Evolutionary conservation across 768 basidiomycete genomes (phyloP).

Genomic region (Strobilomyces echinocephalus): DNA sequence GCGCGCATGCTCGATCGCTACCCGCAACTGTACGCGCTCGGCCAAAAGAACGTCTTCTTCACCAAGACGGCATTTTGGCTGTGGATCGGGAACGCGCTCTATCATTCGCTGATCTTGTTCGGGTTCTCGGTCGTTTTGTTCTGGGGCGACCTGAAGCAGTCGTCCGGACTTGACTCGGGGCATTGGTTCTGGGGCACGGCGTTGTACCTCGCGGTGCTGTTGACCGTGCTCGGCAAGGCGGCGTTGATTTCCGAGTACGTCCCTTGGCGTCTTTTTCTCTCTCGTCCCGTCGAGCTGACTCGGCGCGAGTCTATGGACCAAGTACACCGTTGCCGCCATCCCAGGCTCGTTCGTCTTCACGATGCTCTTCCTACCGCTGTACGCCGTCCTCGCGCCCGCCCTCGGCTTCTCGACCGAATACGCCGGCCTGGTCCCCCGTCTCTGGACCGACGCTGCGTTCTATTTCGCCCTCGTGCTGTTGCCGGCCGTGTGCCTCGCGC

Average conservation of each 20-base stretch:
- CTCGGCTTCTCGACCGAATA: slow-evolving; percentile 92
- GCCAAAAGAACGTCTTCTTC: slow-evolving; percentile 93
- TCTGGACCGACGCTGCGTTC: slow-evolving; percentile 87
- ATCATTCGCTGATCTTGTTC: slow-evolving; percentile 43
- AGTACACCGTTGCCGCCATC: slow-evolving; percentile 97
- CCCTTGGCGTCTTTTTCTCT: neutral
- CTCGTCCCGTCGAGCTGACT: neutral
- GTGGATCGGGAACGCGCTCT: slow-evolving; percentile 85
- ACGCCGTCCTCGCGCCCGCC: slow-evolving; percentile 79
- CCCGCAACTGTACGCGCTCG: slow-evolving; percentile 91
- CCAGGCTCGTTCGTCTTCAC: slow-evolving; percentile 96
- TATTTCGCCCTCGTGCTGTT: slow-evolving; percentile 84
- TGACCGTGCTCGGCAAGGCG: slow-evolving; percentile 93
- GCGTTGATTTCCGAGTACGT: slow-evolving; percentile 94
- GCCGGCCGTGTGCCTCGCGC: slow-evolving; percentile 76
- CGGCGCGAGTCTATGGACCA: slow-evolving; percentile 86
- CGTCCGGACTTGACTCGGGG: slow-evolving; percentile 77
- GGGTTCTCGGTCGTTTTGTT: slow-evolving; percentile 36
- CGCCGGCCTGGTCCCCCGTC: slow-evolving; percentile 76
- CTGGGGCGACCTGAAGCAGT: slow-evolving; percentile 86
- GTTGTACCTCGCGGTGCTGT: slow-evolving; percentile 86
- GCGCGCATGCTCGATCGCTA: slow-evolving; percentile 95
- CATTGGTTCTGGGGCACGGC: slow-evolving; percentile 99
- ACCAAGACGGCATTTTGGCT: slow-evolving; percentile 88
- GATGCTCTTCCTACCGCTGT: slow-evolving; percentile 92